Evolutionary conservation across 768 basidiomycete species (phyloP).

Genomic region (Suillus brevipes): DNA sequence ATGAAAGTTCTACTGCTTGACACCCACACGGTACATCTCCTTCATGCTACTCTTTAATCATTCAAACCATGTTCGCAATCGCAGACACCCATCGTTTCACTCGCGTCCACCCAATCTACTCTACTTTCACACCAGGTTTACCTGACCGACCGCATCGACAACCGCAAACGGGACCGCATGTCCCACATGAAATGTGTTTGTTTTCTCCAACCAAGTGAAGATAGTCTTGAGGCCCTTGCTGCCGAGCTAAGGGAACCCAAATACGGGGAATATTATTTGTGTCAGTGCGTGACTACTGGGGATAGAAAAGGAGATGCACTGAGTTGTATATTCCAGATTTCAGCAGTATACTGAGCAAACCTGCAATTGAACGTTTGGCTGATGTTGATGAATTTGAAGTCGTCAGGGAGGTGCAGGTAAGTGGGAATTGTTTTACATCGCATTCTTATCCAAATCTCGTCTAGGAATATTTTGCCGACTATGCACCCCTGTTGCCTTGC

Average conservation of each 20-base stretch:
- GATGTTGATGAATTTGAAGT: conserved; percentile 96
- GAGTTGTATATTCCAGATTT: conserved; percentile 62
- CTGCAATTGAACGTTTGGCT: conserved; percentile 87
- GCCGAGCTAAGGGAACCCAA: conserved; percentile 85
- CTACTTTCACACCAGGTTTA: conserved; percentile 96
- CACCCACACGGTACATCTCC: conserved; percentile 75
- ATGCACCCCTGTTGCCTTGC: conserved; percentile 80
- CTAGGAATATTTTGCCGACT: conserved; percentile 98
- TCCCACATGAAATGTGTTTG: conserved; percentile 97
- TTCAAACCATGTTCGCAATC: conserved; percentile 10
- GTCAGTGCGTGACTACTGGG: conserved; percentile 81
- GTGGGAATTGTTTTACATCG: conserved; percentile 15
- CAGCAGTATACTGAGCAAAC: conserved; percentile 89
- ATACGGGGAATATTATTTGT: conserved; percentile 98
- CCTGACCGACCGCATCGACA: conserved; percentile 96
- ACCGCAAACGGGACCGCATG: conserved; percentile 86
- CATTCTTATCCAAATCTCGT: conserved; percentile 1
- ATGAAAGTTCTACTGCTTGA: conserved; percentile 98
- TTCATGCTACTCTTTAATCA: neutral
- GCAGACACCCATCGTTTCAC: conserved; percentile 94
- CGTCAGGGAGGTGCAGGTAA: conserved; percentile 93
- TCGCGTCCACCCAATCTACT: conserved; percentile 91
- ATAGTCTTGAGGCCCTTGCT: conserved; percentile 81
- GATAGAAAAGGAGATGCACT: conserved; percentile 14
- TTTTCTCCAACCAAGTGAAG: conserved; percentile 81